phyloP scores from a whole-genome alignment of 495 filamentous ascomycete species.

The Xylaria palmicola region DNA sequence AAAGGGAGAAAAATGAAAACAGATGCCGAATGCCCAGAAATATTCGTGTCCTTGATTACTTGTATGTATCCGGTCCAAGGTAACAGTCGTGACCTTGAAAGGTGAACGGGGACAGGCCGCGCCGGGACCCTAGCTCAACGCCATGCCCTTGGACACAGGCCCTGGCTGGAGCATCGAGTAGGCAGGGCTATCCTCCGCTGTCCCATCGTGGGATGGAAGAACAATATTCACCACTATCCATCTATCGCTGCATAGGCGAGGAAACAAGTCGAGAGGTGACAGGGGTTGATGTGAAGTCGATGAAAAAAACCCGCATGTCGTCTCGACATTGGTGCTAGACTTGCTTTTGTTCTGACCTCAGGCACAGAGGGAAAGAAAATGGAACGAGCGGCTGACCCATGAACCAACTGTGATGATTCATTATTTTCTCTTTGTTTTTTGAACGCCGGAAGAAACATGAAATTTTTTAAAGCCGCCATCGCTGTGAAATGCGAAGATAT shows the following conservation, averaged over 20 bases:
- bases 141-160: not conserved
- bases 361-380: not conserved
- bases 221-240: not conserved
- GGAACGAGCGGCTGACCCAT: constrained; percentile 7
- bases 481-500: constrained; percentile 31
- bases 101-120: not conserved
- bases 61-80: no score
- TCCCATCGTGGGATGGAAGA: not conserved
- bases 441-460: constrained; percentile 27
- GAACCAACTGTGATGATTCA: constrained; percentile 21
- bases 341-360: constrained; percentile 1
- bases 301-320: not conserved
- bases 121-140: not conserved
- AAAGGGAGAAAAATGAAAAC: not conserved
- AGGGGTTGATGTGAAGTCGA: not conserved
- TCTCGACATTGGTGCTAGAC: not conserved
- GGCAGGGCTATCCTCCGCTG: not conserved
- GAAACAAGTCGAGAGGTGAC: not conserved
- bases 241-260: not conserved
- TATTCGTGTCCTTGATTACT: no score
- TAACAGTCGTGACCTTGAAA: not conserved
- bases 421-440: constrained; percentile 30
- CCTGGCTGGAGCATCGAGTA: not conserved
- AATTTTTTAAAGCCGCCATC: constrained; percentile 28
- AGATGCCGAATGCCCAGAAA: no score